Evolutionary conservation across 2,329 filamentous ascomycete species (phyloP), one percentile per base, ranked within the genome.

Genomic region (Pyrenophora graminea): DNA sequence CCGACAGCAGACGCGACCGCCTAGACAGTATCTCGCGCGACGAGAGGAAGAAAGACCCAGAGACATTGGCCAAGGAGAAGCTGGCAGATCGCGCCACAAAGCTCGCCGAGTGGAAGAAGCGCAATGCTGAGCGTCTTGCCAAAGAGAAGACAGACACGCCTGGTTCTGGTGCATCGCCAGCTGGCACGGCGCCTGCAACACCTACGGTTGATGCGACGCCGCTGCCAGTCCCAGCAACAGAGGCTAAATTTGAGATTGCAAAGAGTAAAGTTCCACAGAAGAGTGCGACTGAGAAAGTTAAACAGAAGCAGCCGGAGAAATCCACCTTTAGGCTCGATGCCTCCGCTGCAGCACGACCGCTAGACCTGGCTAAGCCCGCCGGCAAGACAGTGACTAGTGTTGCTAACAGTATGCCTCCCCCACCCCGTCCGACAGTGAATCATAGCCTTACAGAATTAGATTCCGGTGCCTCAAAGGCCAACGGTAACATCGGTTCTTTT

Each of bases 61-160:
- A 61, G 54, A 63, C 56, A 36, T 44, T 58, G 15, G 55, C 59
- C 27, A 58, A 66, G 45, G 63, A 67, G 32, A 62, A 69, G 47
- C 59, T 61, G 39, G 63, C 55, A 6, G 59, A 60, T 27, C 62
- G 62, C n/a, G 58, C 54, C 23, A 63, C 58, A 17, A 69, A 63
- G 57, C 56, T 63, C 23, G 90, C 93, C 71, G 89, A 90, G 50
- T 96, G 91, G 92, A 96, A 96, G 76, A 93, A 92, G 75, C 87
- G 49, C 44, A 61, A 61, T 25, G 61, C 58, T 15, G 58, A 64
- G 55, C 58, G 61, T 9, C 59, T 91, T 69, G 80, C 80, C 5
- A 89, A 90, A 58, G 63, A 66, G n/a, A 85, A 86, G 68, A 87
- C 87, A 84, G 62, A 62, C 44, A 63, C 88, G 63, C 81, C 86